phyloP scores from a whole-genome alignment of 2,329 filamentous ascomycete species.

The Fusarium scirpi region DNA sequence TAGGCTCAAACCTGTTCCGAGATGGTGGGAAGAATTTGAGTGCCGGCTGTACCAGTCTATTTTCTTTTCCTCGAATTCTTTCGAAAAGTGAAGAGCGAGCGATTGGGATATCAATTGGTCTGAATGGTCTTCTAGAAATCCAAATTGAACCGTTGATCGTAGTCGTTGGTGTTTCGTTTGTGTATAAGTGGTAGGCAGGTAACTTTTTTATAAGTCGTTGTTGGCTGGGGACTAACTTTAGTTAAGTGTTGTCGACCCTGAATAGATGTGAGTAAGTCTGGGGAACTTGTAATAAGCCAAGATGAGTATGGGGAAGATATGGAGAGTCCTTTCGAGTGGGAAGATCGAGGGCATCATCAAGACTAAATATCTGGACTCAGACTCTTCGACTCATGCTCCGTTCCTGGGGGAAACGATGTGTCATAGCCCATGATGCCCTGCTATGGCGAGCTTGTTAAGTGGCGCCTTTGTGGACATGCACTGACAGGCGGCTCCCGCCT shows the following conservation, averaged over 20 bases:
- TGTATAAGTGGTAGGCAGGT: slow-evolving; percentile 30
- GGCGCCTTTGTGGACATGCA: slow-evolving; percentile 42
- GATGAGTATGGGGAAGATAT: slow-evolving; percentile 40
- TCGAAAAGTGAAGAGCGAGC: slow-evolving; percentile 5
- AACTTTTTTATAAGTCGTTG: slow-evolving; percentile 26
- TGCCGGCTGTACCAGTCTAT: slow-evolving; percentile 17
- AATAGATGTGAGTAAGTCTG: slow-evolving; percentile 31
- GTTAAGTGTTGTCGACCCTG: slow-evolving; percentile 19
- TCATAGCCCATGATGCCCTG: slow-evolving; percentile 46
- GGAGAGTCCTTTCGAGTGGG: slow-evolving; percentile 35
- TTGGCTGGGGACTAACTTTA: slow-evolving; percentile 27
- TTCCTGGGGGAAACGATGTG: slow-evolving; percentile 45
- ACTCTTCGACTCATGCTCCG: slow-evolving; percentile 34
- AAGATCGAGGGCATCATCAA: slow-evolving; percentile 41
- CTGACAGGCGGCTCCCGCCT: slow-evolving; percentile 43
- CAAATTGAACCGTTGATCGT: slow-evolving; percentile 14
- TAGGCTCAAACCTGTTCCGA: slow-evolving; percentile 30
- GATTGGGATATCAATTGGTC: slow-evolving; percentile 28
- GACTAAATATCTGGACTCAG: slow-evolving; percentile 45
- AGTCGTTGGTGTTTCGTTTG: slow-evolving; percentile 14
- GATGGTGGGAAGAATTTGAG: slow-evolving; percentile 37
- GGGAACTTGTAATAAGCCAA: slow-evolving; percentile 33
- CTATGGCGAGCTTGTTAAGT: slow-evolving; percentile 48
- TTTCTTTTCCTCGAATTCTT: slow-evolving; percentile 27
- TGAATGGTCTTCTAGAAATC: slow-evolving; percentile 8